These are phyloP conservation scores for Taphrina populina DNA, from an alignment of 1,139 yeast genomes.

Conservation along the genomic window DNA sequence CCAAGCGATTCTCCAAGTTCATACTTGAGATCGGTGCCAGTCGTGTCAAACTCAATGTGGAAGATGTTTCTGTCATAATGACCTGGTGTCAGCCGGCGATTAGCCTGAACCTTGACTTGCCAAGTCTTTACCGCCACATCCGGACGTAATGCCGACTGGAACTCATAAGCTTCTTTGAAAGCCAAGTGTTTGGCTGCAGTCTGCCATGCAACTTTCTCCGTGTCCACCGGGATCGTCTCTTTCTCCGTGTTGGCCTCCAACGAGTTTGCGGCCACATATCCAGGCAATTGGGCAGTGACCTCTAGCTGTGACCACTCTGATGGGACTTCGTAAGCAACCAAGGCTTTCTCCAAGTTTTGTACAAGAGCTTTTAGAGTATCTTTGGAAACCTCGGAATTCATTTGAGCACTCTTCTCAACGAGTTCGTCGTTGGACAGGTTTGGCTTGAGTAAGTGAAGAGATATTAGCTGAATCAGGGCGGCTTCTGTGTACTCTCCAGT, in stretches of 20 bases:
- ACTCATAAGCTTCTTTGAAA: constrained; percentile 75
- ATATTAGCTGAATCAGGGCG: constrained; percentile 73
- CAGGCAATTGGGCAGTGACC: constrained; percentile 48
- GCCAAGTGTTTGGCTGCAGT: constrained; percentile 70
- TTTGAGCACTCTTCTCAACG: constrained; percentile 77
- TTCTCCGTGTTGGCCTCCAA: constrained; percentile 43
- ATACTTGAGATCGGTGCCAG: constrained; percentile 87
- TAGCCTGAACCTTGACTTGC: constrained; percentile 85
- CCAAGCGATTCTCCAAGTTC: constrained; percentile 97
- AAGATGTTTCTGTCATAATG: constrained; percentile 92
- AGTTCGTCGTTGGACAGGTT: constrained; percentile 60
- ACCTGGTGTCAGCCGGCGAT: constrained; percentile 85
- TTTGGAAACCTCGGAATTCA: constrained; percentile 76
- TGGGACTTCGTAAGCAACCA: constrained; percentile 46
- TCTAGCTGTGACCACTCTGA: constrained; percentile 43
- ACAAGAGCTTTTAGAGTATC: constrained; percentile 69
- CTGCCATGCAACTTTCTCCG: constrained; percentile 49
- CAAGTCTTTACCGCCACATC: constrained; percentile 84
- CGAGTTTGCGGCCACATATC: constrained; percentile 39
- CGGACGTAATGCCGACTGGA: constrained; percentile 67
- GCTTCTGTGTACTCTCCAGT: constrained; percentile 64
- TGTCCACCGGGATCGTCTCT: constrained; percentile 47
- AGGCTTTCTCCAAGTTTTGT: constrained; percentile 42
- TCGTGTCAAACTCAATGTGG: constrained; percentile 90
- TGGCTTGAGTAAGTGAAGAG: constrained; percentile 70